Conservation (phyloP, 208 protist genomes). For the Blastocrithidia nonstop region DNA sequence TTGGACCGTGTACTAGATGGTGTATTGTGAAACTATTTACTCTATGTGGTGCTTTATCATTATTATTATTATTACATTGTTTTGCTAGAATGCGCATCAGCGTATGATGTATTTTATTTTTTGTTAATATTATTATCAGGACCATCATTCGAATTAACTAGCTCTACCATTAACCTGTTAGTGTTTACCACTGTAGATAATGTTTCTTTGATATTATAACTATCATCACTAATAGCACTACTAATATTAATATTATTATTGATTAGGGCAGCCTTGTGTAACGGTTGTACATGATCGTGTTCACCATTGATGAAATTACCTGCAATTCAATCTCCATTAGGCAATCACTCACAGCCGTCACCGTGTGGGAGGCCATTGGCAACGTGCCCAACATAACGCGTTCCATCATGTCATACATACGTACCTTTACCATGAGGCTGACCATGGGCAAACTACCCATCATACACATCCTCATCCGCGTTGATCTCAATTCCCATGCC, state of each 20-base stretch:
- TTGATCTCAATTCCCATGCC: conserved; percentile 60
- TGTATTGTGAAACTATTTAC: conserved; percentile 10
- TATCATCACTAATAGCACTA: neutral
- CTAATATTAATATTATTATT: conserved; percentile 3
- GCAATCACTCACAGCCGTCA: conserved; percentile 64
- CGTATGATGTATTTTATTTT: too few species aligned
- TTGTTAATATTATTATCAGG: too few species aligned
- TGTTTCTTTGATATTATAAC: too few species aligned
- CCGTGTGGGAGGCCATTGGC: conserved; percentile 76
- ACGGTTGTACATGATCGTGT: too few species aligned
- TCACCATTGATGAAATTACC: conserved; percentile 59
- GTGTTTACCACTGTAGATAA: too few species aligned
- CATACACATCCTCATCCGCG: conserved; percentile 63
- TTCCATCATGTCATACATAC: conserved; percentile 66
- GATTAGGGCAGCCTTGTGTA: conserved; percentile 1
- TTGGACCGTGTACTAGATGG: too few species aligned
- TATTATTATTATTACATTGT: neutral
- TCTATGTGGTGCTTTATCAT: too few species aligned
- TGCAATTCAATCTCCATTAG: conserved; percentile 65
- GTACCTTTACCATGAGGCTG: conserved; percentile 65
- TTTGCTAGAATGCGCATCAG: too few species aligned
- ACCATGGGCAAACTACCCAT: conserved; percentile 56
- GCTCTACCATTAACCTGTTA: too few species aligned
- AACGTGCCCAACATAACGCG: conserved; percentile 69
- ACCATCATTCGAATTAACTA: too few species aligned